These are phyloP conservation scores for Guillardia theta DNA, from an alignment of 78 protist species.

Conservation along the genomic window DNA sequence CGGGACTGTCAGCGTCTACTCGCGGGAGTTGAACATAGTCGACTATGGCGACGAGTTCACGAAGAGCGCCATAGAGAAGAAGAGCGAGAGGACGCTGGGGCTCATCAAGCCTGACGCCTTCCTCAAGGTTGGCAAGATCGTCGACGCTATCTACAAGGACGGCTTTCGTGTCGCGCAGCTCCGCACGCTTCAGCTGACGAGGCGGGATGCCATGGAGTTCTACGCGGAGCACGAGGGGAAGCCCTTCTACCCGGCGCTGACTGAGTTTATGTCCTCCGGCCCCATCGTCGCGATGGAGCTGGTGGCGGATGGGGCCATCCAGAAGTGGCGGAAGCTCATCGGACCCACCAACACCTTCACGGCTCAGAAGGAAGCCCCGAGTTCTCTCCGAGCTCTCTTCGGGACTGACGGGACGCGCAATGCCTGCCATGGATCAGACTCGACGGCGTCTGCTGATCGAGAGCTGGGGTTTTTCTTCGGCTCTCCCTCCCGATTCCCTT, in stretches of 20 bases:
- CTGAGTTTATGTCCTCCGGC: slow-evolving; percentile 31
- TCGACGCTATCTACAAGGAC: not conserved
- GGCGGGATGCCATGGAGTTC: not conserved
- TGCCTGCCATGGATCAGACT: slow-evolving; percentile 30
- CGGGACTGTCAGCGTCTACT: slow-evolving; percentile 50
- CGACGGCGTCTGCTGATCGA: not conserved
- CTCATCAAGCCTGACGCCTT: slow-evolving; percentile 24
- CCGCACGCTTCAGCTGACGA: not conserved
- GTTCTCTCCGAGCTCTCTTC: not conserved
- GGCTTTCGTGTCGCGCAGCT: not conserved
- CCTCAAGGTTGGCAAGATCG: not conserved
- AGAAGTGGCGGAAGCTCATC: slow-evolving; percentile 37
- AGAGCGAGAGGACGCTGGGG: not conserved
- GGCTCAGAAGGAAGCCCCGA: slow-evolving; percentile 20
- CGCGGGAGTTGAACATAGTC: slow-evolving; percentile 60
- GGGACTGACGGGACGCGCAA: slow-evolving; percentile 33
- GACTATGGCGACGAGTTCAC: slow-evolving; percentile 67
- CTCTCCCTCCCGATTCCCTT: not conserved
- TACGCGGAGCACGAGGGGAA: slow-evolving; percentile 18
- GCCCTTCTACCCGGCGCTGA: not conserved
- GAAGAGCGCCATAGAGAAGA: not conserved
- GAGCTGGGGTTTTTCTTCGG: slow-evolving; percentile 4
- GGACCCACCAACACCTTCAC: slow-evolving; percentile 36
- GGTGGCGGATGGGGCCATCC: slow-evolving; percentile 29
- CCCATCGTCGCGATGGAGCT: slow-evolving; percentile 27